phyloP scores from a whole-genome alignment of 306 rosid genomes.

The Trifolium pratense region DNA sequence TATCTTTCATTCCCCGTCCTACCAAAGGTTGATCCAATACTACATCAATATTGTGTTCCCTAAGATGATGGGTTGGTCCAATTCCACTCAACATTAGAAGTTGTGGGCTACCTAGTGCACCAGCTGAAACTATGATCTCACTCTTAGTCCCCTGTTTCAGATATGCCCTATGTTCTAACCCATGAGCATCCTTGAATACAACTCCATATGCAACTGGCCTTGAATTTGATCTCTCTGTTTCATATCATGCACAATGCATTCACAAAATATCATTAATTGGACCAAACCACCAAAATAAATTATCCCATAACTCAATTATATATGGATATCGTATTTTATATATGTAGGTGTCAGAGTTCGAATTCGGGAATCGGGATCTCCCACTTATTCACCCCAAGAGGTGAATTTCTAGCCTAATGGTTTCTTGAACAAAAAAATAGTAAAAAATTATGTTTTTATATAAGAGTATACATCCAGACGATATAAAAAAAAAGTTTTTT shows the following conservation, averaged over 20 bases:
- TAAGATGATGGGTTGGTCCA: slow-evolving; percentile 55
- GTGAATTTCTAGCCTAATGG: too few relatives aligned
- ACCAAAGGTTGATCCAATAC: slow-evolving; percentile 61
- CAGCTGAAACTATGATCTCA: slow-evolving; percentile 69
- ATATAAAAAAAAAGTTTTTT: too few relatives aligned
- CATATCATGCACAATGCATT: neutral
- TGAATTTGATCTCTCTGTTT: slow-evolving; percentile 26
- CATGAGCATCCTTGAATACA: slow-evolving; percentile 47
- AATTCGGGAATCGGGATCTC: too few relatives aligned
- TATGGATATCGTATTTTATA: too few relatives aligned
- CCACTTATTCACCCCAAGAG: too few relatives aligned
- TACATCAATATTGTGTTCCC: slow-evolving; percentile 53
- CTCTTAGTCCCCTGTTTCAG: slow-evolving; percentile 40
- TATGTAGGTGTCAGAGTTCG: too few relatives aligned
- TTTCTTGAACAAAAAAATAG: too few relatives aligned
- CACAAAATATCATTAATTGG: neutral
- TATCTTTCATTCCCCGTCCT: slow-evolving; percentile 72
- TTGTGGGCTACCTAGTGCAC: slow-evolving; percentile 88
- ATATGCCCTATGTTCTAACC: slow-evolving; percentile 52
- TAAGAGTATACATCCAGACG: too few relatives aligned
- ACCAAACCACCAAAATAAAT: neutral
- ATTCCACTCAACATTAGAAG: slow-evolving; percentile 70
- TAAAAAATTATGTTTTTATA: too few relatives aligned
- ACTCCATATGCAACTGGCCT: slow-evolving; percentile 72
- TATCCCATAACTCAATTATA: too few relatives aligned